Evolutionary conservation across 2,329 filamentous ascomycete species (phyloP), one percentile per base, ranked within the genome.

Genomic region (Aspergillus ochraceus): DNA sequence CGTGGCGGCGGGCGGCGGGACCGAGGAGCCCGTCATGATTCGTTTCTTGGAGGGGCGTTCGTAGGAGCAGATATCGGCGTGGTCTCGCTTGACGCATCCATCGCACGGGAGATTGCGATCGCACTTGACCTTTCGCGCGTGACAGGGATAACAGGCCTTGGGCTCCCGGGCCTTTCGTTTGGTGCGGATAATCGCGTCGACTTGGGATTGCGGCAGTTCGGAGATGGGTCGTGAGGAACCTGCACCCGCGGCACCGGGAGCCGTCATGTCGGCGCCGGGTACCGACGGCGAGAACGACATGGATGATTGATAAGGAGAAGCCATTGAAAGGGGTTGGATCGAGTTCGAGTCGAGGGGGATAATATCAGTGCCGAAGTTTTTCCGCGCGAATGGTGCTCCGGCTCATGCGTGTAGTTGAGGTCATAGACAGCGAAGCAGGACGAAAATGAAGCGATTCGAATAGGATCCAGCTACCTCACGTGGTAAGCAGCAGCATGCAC

Each of bases 71-170:
- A 81, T 74, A 54, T 81, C 77, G 36, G 78, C 78, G 66, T 81
- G 79, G 64, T 81, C 79, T 63, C 79, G 75, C 66, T 81, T 81
- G 51, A 81, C 77, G 59, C 79, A 81, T 20, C 78, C 79, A 60
- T 81, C 79, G 66, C 79, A 81, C 3, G 79, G 79, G 9, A 81
- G 67, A 52, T 81, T 80, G 46, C 79, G 77, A 66, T 81, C 79
- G 66, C 79, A 81, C 70, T 81, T 81, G 46, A 81, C 79, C 60
- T 79, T 79, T n/a, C 77, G 75, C 54, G 76, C 76, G 64, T 79
- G 77, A 58, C 77, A 79, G 12, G 77, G 77, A 60, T 79, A 79
- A 63, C 77, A 79, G 50, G 77, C 77, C 70, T 81, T 76, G 9
- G 79, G 79, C 60, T 81, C 79, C 52, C 79, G 74, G 52, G 79